phyloP scores from a whole-genome alignment of 257 asterid genomes.

The Marsdenia floribunda region DNA sequence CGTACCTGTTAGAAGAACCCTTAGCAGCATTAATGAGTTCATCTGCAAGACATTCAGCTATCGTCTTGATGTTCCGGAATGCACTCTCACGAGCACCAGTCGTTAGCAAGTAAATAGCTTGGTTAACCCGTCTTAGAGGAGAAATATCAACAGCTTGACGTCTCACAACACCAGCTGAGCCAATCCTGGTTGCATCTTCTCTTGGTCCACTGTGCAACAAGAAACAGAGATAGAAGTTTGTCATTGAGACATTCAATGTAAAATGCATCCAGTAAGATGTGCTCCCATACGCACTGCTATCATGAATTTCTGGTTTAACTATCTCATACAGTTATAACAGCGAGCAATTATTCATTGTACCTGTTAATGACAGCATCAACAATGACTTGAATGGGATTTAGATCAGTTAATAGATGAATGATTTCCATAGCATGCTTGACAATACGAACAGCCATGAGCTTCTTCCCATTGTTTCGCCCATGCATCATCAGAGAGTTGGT shows the following conservation, averaged over 20 bases:
- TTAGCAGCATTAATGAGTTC: constrained; percentile 36
- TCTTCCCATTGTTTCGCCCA: constrained; percentile 87
- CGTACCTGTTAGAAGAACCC: constrained; percentile 35
- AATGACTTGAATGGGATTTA: constrained; percentile 74
- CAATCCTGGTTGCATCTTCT: constrained; percentile 36
- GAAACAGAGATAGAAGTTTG: neutral
- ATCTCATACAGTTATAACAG: constrained; percentile 39
- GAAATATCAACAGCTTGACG: constrained; percentile 38
- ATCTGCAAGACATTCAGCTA: constrained; percentile 38
- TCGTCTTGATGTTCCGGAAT: constrained; percentile 33
- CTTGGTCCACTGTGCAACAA: constrained; percentile 23
- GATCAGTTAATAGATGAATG: constrained; percentile 74
- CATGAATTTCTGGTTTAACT: neutral
- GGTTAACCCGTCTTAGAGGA: constrained; percentile 37
- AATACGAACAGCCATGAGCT: constrained; percentile 78
- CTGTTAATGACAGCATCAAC: constrained; percentile 87
- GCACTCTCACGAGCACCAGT: constrained; percentile 40
- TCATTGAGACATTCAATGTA: neutral
- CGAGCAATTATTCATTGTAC: constrained; percentile 20
- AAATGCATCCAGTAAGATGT: neutral
- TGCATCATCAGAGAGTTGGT: constrained; percentile 92
- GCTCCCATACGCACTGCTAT: neutral
- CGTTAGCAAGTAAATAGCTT: constrained; percentile 30
- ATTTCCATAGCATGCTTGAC: constrained; percentile 88
- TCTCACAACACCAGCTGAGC: constrained; percentile 38